Percentiles rank a stretch among this genome's conserved stretches.
Evolutionary conservation across 2,329 filamentous ascomycete genomes (phyloP).

Genomic region (Venturia nashicola): DNA sequence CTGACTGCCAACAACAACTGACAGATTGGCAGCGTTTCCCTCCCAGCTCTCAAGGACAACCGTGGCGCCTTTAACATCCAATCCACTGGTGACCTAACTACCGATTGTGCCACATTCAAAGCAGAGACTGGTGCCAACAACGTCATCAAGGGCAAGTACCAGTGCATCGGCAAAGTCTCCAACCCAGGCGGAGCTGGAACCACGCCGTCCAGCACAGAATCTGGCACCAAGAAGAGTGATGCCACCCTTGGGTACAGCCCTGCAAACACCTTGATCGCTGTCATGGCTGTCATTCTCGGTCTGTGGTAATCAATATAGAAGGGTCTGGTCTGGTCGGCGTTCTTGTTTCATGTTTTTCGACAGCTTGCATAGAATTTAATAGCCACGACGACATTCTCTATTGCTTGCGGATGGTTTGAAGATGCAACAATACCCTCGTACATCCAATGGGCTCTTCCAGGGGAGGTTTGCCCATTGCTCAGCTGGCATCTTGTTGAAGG

Average conservation of each 20-base stretch:
- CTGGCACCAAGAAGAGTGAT: constrained; percentile 20
- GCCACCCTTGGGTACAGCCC: constrained; percentile 29
- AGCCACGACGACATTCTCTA: not conserved
- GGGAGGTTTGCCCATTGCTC: not conserved
- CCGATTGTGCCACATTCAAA: constrained; percentile 30
- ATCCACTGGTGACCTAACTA: constrained; percentile 29
- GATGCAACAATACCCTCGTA: not conserved
- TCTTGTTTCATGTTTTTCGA: not conserved
- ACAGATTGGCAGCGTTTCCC: constrained; percentile 44
- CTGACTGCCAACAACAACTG: not conserved
- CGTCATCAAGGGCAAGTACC: constrained; percentile 31
- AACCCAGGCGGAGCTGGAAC: constrained; percentile 25
- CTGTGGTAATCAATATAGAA: constrained; percentile 26
- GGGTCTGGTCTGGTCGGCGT: constrained; percentile 3
- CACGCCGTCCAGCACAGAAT: constrained; percentile 18
- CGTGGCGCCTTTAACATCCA: constrained; percentile 39
- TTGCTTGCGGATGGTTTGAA: not conserved
- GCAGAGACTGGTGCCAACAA: constrained; percentile 25
- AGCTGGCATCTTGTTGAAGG: not conserved
- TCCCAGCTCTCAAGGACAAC: constrained; percentile 43
- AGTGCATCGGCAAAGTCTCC: constrained; percentile 27
- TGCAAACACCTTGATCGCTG: constrained; percentile 30
- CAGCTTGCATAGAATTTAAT: constrained; percentile 10
- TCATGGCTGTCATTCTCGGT: constrained; percentile 35
- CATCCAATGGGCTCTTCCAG: not conserved